Percentiles rank a stretch among this genome's conserved stretches.
phyloP scores from a whole-genome alignment of 2,329 filamentous ascomycete genomes.

The Fusarium proliferatum region DNA sequence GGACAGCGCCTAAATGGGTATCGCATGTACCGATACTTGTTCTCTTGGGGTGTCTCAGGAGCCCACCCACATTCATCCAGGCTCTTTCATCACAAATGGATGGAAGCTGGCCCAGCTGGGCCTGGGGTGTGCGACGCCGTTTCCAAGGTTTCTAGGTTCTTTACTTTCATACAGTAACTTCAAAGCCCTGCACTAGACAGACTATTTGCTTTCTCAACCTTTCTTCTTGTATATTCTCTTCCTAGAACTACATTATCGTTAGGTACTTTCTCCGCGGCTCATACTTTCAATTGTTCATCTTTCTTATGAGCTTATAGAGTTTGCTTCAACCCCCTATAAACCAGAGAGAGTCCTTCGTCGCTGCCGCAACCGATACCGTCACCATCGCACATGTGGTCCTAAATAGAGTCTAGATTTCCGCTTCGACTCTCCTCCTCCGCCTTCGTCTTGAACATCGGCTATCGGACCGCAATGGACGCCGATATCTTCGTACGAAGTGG shows the following conservation, averaged over 20 bases:
- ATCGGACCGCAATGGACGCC: constrained; percentile 36
- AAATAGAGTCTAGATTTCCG: constrained; percentile 26
- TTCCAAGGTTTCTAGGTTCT: constrained; percentile 38
- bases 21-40: constrained; percentile 23
- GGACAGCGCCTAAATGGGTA: constrained; percentile 29
- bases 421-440: constrained; percentile 14
- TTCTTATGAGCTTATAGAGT: constrained; percentile 1
- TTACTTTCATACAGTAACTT: constrained; percentile 19
- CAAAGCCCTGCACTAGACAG: neutral
- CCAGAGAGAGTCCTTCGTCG: constrained; percentile 27
- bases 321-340: constrained; percentile 18
- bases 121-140: constrained; percentile 28
- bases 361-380: constrained; percentile 35
- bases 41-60: constrained; percentile 27
- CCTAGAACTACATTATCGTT: neutral
- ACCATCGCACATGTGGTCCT: constrained; percentile 43
- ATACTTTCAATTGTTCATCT: neutral
- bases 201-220: constrained; percentile 9
- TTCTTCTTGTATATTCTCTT: constrained; percentile 10
- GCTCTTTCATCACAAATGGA: constrained; percentile 29
- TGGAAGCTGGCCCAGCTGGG: constrained; percentile 6
- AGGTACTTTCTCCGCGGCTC: neutral
- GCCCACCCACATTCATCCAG: constrained; percentile 17
- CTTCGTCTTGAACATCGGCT: neutral
- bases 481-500: constrained; percentile 41